Conservation (phyloP, 345 rosid species). For the Eucalyptus sp. region DNA sequence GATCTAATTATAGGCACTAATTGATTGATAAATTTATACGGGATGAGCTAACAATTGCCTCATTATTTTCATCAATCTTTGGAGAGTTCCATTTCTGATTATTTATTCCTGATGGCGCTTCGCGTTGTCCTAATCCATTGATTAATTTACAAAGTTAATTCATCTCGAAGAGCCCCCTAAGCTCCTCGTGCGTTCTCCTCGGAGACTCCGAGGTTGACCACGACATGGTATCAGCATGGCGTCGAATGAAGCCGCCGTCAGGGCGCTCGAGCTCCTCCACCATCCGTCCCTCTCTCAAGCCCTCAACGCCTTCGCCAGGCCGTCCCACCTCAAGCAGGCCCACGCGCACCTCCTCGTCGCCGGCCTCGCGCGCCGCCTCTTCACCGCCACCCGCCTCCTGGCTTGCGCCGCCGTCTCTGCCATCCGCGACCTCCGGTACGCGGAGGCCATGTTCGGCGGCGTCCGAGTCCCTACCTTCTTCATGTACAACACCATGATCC, state of each 20-base stretch:
- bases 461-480: neutral
- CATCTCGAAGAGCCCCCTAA: neutral
- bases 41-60: neutral
- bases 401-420: neutral
- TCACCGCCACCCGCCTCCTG: conserved; percentile 1
- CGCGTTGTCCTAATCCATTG: neutral
- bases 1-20: accelerated
- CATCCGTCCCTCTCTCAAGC: neutral
- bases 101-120: neutral
- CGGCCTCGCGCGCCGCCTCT: neutral
- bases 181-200: neutral
- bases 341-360: conserved; percentile 1
- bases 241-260: neutral
- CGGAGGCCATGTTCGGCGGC: neutral
- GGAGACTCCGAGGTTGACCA: neutral
- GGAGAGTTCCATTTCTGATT: neutral
- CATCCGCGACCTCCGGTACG: neutral
- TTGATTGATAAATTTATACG: neutral
- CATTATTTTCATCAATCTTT: neutral
- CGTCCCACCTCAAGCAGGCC: conserved; percentile 1
- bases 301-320: neutral
- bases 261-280: neutral
- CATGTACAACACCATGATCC: conserved; percentile 3
- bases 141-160: neutral
- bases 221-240: neutral